Evolutionary conservation across 352 stramenopile species (phyloP).

Genomic region (Hyphochytrium catenoides): DNA sequence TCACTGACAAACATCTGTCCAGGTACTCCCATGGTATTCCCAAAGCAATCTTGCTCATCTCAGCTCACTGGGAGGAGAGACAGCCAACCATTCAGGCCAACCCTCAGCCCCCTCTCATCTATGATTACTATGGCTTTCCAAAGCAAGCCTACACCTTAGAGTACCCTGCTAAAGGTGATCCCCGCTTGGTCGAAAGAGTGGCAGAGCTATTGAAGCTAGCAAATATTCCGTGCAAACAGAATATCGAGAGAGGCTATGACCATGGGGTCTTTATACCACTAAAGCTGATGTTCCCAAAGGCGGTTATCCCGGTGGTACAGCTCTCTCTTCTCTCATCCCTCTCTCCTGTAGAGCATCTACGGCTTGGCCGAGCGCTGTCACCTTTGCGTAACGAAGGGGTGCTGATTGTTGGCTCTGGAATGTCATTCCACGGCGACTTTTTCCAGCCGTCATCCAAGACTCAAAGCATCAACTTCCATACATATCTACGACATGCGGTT

Average conservation of each 20-base stretch:
- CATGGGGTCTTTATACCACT: constrained; percentile 77
- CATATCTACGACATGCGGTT: too few relatives aligned
- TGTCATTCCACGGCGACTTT: constrained; percentile 11
- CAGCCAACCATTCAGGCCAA: constrained; percentile 18
- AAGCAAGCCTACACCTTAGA: constrained; percentile 48
- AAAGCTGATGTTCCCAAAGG: constrained; percentile 56
- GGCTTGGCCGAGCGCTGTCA: constrained; percentile 28
- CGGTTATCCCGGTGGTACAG: constrained; percentile 58
- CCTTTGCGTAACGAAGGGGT: constrained; percentile 37
- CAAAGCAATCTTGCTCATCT: constrained; percentile 49
- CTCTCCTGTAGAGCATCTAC: constrained; percentile 23
- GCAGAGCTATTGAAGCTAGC: constrained; percentile 21
- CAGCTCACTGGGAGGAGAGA: constrained; percentile 52
- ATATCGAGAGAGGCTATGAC: constrained; percentile 46
- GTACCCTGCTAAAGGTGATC: constrained; percentile 47
- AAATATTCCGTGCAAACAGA: constrained; percentile 21
- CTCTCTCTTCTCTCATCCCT: constrained; percentile 39
- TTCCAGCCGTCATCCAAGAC: too few relatives aligned
- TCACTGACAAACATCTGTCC: constrained; percentile 15
- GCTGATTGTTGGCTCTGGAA: constrained; percentile 52
- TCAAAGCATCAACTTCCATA: too few relatives aligned
- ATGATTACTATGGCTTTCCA: constrained; percentile 73
- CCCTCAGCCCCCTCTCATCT: constrained; percentile 31
- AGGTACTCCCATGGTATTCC: constrained; percentile 17
- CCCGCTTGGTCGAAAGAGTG: constrained; percentile 32